Evolutionary conservation across 2,329 filamentous ascomycete species (phyloP), one percentile per base, ranked within the genome.

Genomic region (Penicillium thymicola): DNA sequence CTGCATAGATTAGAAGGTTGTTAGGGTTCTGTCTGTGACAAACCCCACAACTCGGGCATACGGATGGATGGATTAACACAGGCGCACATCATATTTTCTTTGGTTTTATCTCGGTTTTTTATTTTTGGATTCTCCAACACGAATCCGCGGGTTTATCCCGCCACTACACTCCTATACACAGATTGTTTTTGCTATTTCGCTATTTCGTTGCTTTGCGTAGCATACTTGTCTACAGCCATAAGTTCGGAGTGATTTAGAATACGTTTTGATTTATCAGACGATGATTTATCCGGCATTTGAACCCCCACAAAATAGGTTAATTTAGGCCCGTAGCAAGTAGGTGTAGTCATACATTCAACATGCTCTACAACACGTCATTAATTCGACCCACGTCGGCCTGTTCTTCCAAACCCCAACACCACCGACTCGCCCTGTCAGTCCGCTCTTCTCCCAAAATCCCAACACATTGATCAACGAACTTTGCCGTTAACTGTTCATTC

Each of bases 401-500:
- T 27, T 18, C 13, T 50, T 67, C 70, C 44, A 76, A 70, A 32
- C 63, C 63, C 67, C 66, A 70, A 38, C 65, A 70, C 58, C 61
- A 60, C 14, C 66, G 55, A 57, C 73, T 75, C 5, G 74, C 74
- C 25, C 63, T 70, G 30, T 70, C 65, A 0, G 73, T 72, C 34
- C 67, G 66, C 2, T 69, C 61, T 4, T 67, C 51, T 0, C 78
- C 79, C n/a, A 82, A 63, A 21, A 80, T 72, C 3, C 69, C 62
- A 5, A 66, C 59, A 34, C 75, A 76, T 59, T 83, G 80, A 59
- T 80, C 78, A 23, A 78, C 55, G 50, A 83, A 83, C 64, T 83
- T 84, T 47, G 70, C 73, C 54, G 73, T 70, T 34, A 83, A 61
- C 55, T 80, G 74, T 1, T 67, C 66, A 53, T 79, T 74, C 4